Evolutionary conservation across 1,139 yeast species (phyloP), one percentile per base, ranked within the genome.

Genomic region (Kodamaea derodonti): DNA sequence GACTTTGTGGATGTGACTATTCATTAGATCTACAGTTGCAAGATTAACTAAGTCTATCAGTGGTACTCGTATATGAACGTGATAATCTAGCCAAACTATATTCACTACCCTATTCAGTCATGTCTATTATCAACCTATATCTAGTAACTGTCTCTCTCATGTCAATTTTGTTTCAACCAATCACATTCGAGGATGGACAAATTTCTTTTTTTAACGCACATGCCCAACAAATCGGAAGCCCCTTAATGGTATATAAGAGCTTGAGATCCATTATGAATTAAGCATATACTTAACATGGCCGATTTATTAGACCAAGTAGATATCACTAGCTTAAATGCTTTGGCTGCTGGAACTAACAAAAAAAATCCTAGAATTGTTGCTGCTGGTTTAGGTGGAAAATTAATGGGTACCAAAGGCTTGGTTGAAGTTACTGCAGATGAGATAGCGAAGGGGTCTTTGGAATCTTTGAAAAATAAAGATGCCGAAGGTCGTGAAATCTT

Each of bases 291-390:
- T 18, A 18, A 18, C 9, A 18, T 18, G 22, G 22, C 30, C 5
- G 27, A 24, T 31, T 9, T 17, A 10, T 45, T 77, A 48, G 87
- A 80, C 47, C 59, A 69, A 25, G 86, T 80, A 36, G 87, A 84
- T 54, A 68, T 87, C 47, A 77, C 81, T 34, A 75, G 79, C 46
- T 86, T 92, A 44, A 84, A 84, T 62, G 85, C 90, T 35, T 75
- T 88, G 50, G 97, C 97, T 32, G 84, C 95, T 11, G 97, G 97
- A 47, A 78, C 86, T 39, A 77, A 83, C 65, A 81, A 79, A 56
- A 72, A 75, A 50, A 67, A 69, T 33, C 80, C 78, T 35, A 72
- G 92, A 60, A 77, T 83, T 37, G 90, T 82, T 37, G 83, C 83
- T 31, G 82, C 86, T 36, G 92, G 92, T 24, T 67, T 84, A 35